These are phyloP conservation scores for Vigna nakashimae DNA, from an alignment of 306 rosid genomes.

Conservation along the genomic window DNA sequence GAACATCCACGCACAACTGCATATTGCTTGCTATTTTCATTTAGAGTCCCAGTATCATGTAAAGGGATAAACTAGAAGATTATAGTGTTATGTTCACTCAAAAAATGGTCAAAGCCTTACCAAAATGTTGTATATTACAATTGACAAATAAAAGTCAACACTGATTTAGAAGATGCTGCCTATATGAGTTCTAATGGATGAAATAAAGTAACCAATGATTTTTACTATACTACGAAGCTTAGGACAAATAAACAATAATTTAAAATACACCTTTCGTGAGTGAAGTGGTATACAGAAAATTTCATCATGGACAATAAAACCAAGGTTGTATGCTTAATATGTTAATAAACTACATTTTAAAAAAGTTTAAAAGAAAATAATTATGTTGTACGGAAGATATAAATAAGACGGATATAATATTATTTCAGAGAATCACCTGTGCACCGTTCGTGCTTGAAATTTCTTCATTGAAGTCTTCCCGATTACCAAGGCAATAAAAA, in stretches of 20 bases:
- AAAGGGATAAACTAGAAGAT: background rate
- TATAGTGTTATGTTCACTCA: background rate
- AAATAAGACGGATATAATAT: slow-evolving; percentile 16
- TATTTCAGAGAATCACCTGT: slow-evolving; percentile 57
- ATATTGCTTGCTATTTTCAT: slow-evolving; percentile 2
- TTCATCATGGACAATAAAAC: slow-evolving; percentile 1
- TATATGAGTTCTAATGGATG: background rate
- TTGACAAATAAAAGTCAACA: slow-evolving; percentile 15
- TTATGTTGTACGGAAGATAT: background rate
- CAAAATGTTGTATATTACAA: background rate
- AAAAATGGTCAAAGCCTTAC: background rate
- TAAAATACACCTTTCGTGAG: slow-evolving; percentile 17
- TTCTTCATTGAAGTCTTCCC: slow-evolving; percentile 63
- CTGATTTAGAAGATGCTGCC: background rate
- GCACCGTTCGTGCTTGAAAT: slow-evolving; percentile 45
- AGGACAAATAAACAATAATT: slow-evolving; percentile 5
- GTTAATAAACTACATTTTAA: slow-evolving; percentile 29
- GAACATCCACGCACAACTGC: background rate
- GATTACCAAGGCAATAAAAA: slow-evolving; percentile 95
- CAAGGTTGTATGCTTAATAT: slow-evolving; percentile 18
- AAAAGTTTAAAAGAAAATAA: slow-evolving; percentile 34
- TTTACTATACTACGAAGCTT: background rate
- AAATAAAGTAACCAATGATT: slow-evolving; percentile 8
- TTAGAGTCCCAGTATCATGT: too few species aligned
- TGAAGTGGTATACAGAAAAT: slow-evolving; percentile 11